Percentiles rank a stretch among this genome's conserved stretches.
These are phyloP conservation scores for Bisporella sp. DNA, from an alignment of 2,329 filamentous ascomycete genomes.

Conservation along the genomic window DNA sequence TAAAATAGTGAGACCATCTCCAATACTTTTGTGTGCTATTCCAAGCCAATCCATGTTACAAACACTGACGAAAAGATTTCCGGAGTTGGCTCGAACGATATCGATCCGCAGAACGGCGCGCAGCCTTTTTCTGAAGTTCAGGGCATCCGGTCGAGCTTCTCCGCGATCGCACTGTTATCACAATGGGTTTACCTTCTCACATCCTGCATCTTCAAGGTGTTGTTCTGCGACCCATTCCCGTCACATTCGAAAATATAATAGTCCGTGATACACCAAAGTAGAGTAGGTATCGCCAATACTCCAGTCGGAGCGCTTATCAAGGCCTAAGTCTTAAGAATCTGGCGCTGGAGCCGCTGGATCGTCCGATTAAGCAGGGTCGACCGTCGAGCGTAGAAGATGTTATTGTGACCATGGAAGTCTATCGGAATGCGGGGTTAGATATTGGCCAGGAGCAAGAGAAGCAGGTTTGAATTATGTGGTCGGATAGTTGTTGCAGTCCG, in stretches of 20 bases:
- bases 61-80: conserved; percentile 3
- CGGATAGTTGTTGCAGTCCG: neutral
- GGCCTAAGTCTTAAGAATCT: conserved; percentile 4
- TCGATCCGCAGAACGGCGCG: conserved; percentile 1
- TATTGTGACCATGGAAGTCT: conserved; percentile 3
- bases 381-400: conserved; percentile 2
- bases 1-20: neutral
- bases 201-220: neutral
- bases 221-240: neutral
- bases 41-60: neutral
- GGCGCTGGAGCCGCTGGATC: conserved; percentile 1
- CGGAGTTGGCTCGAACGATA: conserved; percentile 1
- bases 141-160: conserved; percentile 1
- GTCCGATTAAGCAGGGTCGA: conserved; percentile 3
- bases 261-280: conserved; percentile 2
- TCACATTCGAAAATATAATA: neutral
- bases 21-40: conserved; percentile 2
- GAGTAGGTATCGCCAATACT: conserved; percentile 1
- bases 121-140: conserved; percentile 2
- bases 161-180: neutral
- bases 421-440: conserved; percentile 1
- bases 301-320: neutral
- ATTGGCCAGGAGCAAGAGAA: conserved; percentile 2
- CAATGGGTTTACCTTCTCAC: neutral
- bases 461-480: neutral